Conservation (phyloP, 257 asterid genomes). For the Ilex aquifolium region DNA sequence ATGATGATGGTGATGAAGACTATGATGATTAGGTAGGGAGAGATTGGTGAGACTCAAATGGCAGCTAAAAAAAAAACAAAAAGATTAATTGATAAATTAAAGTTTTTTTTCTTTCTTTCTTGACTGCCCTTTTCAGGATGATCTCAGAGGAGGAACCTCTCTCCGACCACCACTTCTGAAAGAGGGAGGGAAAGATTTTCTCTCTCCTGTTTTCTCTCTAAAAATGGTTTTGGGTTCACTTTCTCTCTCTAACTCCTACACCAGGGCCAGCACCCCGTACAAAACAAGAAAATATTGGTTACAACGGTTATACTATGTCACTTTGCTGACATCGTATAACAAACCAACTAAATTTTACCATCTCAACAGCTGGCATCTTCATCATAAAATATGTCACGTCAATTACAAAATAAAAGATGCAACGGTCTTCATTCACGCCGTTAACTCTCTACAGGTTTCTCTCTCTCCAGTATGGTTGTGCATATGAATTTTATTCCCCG, state of each 20-base stretch:
- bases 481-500: too few relatives aligned
- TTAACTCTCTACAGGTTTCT: too few relatives aligned
- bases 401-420: too few relatives aligned
- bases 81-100: neutral
- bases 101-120: constrained; percentile 8
- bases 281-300: too few relatives aligned
- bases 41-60: constrained; percentile 16
- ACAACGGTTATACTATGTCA: too few relatives aligned
- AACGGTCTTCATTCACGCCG: too few relatives aligned
- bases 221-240: constrained; percentile 17
- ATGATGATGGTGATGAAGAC: neutral
- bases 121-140: constrained; percentile 75
- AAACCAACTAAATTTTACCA: too few relatives aligned
- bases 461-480: too few relatives aligned
- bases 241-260: constrained; percentile 14
- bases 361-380: too few relatives aligned
- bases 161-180: constrained; percentile 84
- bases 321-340: too few relatives aligned
- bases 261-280: constrained; percentile 7
- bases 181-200: constrained; percentile 39
- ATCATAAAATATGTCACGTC: too few relatives aligned
- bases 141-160: constrained; percentile 79
- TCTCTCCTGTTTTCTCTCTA: constrained; percentile 44
- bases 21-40: constrained; percentile 21
- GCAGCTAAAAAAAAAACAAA: constrained; percentile 5